A percentile compares a stretch with the other conserved stretches of the same genome.
Evolutionary conservation across 2,329 filamentous ascomycete species (phyloP).

Genomic region (Cytospora paraplurivora): DNA sequence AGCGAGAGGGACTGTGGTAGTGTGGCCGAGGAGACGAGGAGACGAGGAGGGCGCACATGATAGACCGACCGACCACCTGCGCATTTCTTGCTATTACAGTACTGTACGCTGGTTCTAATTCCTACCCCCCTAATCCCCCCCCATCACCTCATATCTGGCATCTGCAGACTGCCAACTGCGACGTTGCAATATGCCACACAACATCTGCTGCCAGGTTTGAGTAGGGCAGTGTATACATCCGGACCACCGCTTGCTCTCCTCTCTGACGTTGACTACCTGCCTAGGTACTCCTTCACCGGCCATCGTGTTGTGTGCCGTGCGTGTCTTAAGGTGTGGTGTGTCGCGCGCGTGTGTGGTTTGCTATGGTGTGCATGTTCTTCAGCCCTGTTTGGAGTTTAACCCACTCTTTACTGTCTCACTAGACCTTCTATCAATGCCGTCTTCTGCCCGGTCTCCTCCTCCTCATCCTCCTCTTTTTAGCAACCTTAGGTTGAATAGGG

Average conservation of each 20-base stretch:
- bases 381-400: constrained; percentile 1
- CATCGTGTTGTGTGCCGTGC: background rate
- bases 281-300: background rate
- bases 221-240: background rate
- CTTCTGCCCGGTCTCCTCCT: background rate
- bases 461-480: background rate
- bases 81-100: background rate
- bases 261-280: background rate
- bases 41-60: background rate
- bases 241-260: constrained; percentile 20
- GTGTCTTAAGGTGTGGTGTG: background rate
- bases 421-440: background rate
- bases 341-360: background rate
- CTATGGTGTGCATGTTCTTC: constrained; percentile 12
- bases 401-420: constrained; percentile 9
- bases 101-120: background rate
- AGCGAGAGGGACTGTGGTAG: background rate
- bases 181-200: background rate
- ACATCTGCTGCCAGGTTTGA: background rate
- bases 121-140: background rate
- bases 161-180: constrained; percentile 18
- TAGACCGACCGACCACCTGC: background rate
- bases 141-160: constrained; percentile 1
- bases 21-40: background rate
- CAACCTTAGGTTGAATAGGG: background rate